phyloP scores from a whole-genome alignment of 2,329 filamentous ascomycete genomes.

The Neofusicoccum cordaticola region DNA sequence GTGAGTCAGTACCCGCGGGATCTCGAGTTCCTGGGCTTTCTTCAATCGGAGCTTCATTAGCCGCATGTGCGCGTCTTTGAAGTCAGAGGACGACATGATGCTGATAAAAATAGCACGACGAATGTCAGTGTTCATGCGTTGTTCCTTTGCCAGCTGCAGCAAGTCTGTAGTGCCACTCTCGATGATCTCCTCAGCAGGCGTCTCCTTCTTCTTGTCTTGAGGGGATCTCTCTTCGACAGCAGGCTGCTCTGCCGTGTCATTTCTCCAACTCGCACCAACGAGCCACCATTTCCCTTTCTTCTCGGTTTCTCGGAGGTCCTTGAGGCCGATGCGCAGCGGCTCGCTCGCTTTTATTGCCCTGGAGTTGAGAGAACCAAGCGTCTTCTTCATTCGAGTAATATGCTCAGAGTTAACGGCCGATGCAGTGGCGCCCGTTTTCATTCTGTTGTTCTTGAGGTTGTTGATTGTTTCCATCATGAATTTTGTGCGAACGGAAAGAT shows the following conservation, averaged over 20 bases:
- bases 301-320: slow-evolving; percentile 78
- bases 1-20: slow-evolving; percentile 82
- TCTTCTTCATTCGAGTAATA: slow-evolving; percentile 83
- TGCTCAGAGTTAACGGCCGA: slow-evolving; percentile 76
- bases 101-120: slow-evolving; percentile 90
- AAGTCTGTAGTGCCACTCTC: slow-evolving; percentile 58
- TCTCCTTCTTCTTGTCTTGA: slow-evolving; percentile 1
- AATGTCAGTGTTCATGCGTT: slow-evolving; percentile 83
- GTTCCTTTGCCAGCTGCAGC: slow-evolving; percentile 68
- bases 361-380: slow-evolving; percentile 72
- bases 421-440: slow-evolving; percentile 70
- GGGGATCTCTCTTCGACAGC: slow-evolving; percentile 37
- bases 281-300: slow-evolving; percentile 98
- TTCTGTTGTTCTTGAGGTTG: slow-evolving; percentile 88
- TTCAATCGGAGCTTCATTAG: slow-evolving; percentile 81
- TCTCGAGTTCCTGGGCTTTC: slow-evolving; percentile 79
- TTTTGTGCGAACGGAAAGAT: slow-evolving; percentile 81
- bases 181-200: slow-evolving; percentile 20
- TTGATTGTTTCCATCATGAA: slow-evolving; percentile 98
- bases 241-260: slow-evolving; percentile 37
- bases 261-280: slow-evolving; percentile 85
- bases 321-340: slow-evolving; percentile 75
- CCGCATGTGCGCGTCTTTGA: slow-evolving; percentile 76
- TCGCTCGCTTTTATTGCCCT: slow-evolving; percentile 70
- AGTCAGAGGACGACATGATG: slow-evolving; percentile 81